Conservation (phyloP, 306 rosid species). For the Pyrus pyrifolia region DNA sequence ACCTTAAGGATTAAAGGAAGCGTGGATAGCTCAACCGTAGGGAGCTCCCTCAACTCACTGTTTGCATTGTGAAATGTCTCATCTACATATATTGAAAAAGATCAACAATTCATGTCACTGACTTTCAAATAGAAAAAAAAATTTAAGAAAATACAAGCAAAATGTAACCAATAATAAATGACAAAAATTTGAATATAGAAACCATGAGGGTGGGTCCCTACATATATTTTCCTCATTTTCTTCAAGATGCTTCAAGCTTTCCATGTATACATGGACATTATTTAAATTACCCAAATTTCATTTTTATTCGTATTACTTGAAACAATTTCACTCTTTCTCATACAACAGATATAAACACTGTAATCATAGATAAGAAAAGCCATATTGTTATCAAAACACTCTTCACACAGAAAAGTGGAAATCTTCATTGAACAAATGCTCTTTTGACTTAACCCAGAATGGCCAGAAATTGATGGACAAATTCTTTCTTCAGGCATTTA, state of each 20-base stretch:
- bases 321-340: background rate
- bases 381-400: background rate
- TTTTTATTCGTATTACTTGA: background rate
- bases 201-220: background rate
- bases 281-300: background rate
- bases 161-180: background rate
- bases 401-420: background rate
- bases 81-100: constrained; percentile 32
- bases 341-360: background rate
- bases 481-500: background rate
- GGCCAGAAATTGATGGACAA: background rate
- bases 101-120: background rate
- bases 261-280: background rate
- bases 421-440: background rate
- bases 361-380: background rate
- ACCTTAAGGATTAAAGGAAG: constrained; percentile 85
- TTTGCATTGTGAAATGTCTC: constrained; percentile 71
- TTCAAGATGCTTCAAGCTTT: background rate
- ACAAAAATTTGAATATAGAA: background rate
- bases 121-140: background rate
- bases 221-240: background rate
- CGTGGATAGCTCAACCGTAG: constrained; percentile 73
- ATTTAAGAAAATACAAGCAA: background rate
- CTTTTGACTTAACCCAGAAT: background rate
- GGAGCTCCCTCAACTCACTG: constrained; percentile 84